phyloP scores from a whole-genome alignment of 192 early-diverging fungal genomes.

The Coemansia sp. region DNA sequence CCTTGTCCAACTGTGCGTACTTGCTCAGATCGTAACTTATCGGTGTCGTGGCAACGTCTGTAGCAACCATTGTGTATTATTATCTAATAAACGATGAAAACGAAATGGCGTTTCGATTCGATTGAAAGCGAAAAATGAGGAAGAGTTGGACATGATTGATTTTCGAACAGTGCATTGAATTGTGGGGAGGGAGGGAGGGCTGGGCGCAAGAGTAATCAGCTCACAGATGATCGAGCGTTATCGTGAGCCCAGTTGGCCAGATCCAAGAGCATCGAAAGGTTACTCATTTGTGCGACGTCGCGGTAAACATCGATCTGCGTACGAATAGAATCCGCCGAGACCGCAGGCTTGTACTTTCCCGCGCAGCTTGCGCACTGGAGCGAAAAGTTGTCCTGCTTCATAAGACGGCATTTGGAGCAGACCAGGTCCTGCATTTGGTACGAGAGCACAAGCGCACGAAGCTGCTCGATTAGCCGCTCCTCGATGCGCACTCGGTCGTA shows the following conservation, averaged over 20 bases:
- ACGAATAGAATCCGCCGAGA: constrained; percentile 16
- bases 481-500: constrained; percentile 85
- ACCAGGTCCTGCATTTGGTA: constrained; percentile 91
- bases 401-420: constrained; percentile 78
- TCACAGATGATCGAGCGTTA: background rate
- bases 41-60: background rate
- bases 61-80: constrained; percentile 1
- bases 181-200: background rate
- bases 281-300: constrained; percentile 39
- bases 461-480: constrained; percentile 76
- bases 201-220: background rate
- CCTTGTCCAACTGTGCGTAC: constrained; percentile 29
- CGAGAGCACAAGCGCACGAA: constrained; percentile 64
- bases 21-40: constrained; percentile 39
- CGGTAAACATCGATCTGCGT: constrained; percentile 34
- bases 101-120: background rate
- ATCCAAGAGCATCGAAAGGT: constrained; percentile 36
- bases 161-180: background rate
- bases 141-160: background rate
- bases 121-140: background rate
- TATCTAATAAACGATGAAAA: background rate
- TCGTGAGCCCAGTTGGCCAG: constrained; percentile 32
- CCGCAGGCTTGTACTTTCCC: constrained; percentile 55
- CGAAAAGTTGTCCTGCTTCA: constrained; percentile 79
- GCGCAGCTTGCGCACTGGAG: constrained; percentile 74